phyloP scores from a whole-genome alignment of 164 flowering plant genomes.

The Sextonia rubra region DNA sequence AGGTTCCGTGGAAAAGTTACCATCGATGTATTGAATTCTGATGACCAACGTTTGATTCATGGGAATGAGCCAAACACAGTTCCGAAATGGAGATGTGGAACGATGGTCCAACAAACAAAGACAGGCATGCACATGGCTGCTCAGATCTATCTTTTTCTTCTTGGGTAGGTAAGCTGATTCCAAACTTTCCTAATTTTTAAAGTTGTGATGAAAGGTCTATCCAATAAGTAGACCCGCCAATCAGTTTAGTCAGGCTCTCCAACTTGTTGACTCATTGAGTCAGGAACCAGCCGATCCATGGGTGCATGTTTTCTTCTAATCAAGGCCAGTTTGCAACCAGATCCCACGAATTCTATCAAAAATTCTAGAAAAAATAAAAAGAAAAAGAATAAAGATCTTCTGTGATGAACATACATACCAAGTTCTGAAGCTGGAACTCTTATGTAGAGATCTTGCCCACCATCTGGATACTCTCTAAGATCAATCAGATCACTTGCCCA shows the following conservation, averaged over 20 bases:
- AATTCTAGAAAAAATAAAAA: neutral
- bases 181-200: neutral
- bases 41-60: neutral
- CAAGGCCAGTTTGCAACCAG: neutral
- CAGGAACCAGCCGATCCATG: neutral
- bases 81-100: neutral
- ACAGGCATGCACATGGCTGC: neutral
- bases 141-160: neutral
- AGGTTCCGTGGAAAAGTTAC: no score
- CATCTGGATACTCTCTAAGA: neutral
- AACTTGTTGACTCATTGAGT: neutral
- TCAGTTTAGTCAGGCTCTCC: neutral
- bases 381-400: no score
- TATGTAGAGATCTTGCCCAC: conserved; percentile 15
- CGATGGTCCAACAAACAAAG: no score
- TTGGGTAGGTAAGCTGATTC: neutral
- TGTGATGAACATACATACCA: conserved; percentile 7
- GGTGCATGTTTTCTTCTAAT: neutral
- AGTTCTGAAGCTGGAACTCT: conserved; percentile 17
- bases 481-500: conserved; percentile 11
- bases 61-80: neutral
- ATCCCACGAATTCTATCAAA: neutral
- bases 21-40: no score
- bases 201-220: neutral
- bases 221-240: neutral